These are phyloP conservation scores for Bassia scoparia DNA, from an alignment of 148 eudicot genomes.

Conservation along the genomic window DNA sequence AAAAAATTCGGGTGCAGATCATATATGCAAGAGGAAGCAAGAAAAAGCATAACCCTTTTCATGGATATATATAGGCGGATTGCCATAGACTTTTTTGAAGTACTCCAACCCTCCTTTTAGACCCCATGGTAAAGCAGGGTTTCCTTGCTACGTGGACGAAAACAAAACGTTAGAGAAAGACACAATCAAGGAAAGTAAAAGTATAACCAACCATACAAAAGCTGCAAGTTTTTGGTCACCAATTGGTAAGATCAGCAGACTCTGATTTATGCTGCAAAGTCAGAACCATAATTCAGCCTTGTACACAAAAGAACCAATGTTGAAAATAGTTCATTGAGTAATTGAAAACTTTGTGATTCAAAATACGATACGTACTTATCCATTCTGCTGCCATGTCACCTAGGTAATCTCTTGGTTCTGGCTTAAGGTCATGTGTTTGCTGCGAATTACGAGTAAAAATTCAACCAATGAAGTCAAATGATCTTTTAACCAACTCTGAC, in stretches of 20 bases:
- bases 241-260: too few relatives aligned
- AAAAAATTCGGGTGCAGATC: neutral
- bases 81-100: slow-evolving; percentile 42
- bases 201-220: neutral
- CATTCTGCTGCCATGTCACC: slow-evolving; percentile 37
- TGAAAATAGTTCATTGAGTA: neutral
- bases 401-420: slow-evolving; percentile 33
- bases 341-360: neutral
- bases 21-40: neutral
- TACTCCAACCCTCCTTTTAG: slow-evolving; percentile 35
- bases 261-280: slow-evolving; percentile 7
- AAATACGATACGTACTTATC: slow-evolving; percentile 30
- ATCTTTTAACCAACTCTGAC: slow-evolving; percentile 46
- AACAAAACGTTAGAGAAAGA: neutral
- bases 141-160: neutral
- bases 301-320: neutral
- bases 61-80: slow-evolving; percentile 45
- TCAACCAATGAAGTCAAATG: slow-evolving; percentile 58
- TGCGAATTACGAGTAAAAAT: slow-evolving; percentile 35
- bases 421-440: slow-evolving; percentile 37
- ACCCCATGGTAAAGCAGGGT: slow-evolving; percentile 27
- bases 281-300: neutral
- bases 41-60: slow-evolving; percentile 43
- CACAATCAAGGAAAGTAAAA: neutral
- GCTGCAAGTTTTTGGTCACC: neutral